Evolutionary conservation across 306 rosid genomes (phyloP), one percentile per base, ranked within the genome.

Genomic region (Trifolium fragiferum): DNA sequence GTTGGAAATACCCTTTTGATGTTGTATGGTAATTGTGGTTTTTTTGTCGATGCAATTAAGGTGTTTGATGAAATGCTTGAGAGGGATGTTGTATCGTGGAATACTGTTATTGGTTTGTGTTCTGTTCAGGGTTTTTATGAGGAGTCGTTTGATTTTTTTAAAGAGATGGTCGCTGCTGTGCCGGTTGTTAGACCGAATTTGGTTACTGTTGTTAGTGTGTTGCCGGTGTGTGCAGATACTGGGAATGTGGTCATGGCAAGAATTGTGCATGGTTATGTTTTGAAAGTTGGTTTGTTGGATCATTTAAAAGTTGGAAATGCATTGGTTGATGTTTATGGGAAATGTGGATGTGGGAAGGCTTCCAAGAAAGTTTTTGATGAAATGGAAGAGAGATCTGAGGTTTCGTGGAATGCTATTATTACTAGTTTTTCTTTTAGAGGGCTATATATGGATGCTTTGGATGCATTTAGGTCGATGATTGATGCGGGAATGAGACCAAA

Each of bases 331-430:
- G 96, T 81, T 35, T 91, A 91, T 6, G 97, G 98, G 70, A 93
- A 93, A 81, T 87, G 97, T 70, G 85, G 94, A 73, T 77, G 74
- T 50, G 89, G 53, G 85, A 74, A 75, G 75, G 92, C 88, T 79
- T 84, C 82, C 9, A 80, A 47, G 83, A 86, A 78, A 62, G 88
- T 86, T 83, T 93, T 93, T 59, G 77, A 84, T 83, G 96, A 88
- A 83, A 91, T 87, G 74, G 68, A 78, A 51, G 86, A 82, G 63
- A 88, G 78, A 70, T 89, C 83, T 81, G 96, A 85, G 80, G 92
- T 93, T 78, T 93, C 98, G 1, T 89, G 97, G 97, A 93, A 93
- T 84, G 82, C 94, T 21, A 54, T 89, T 43, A 88, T 93, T 44
- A 87, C 89, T 32, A 68, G 96, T 75, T 90, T 91, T 58, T 73